Conservation (phyloP, 2,329 filamentous ascomycete species). For the Hymenoscyphus occultus region DNA sequence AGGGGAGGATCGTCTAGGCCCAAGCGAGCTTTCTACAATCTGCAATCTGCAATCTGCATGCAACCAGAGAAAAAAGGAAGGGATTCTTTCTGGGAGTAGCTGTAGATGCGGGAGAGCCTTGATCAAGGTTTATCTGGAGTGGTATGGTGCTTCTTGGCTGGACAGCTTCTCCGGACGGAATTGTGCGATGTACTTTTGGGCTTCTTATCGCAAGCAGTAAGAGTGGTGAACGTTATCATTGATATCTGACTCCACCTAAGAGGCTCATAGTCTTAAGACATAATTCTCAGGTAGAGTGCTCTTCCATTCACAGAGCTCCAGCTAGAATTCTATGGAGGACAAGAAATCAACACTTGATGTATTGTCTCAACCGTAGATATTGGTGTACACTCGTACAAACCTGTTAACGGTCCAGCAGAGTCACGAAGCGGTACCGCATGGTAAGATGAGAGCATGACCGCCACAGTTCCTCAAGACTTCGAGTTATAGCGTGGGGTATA, state of each 20-base stretch:
- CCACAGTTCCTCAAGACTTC: neutral
- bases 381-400: neutral
- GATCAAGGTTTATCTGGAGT: neutral
- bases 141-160: neutral
- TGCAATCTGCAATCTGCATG: slow-evolving; percentile 6
- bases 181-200: neutral
- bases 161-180: slow-evolving; percentile 1
- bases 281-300: too few species aligned
- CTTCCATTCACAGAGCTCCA: neutral
- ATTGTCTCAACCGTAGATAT: neutral
- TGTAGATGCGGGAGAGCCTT: neutral
- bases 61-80: slow-evolving; percentile 4
- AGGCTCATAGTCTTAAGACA: neutral
- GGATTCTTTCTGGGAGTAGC: neutral
- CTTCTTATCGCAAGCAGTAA: neutral
- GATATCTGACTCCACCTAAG: neutral
- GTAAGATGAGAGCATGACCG: neutral
- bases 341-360: neutral
- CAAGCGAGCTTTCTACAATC: neutral
- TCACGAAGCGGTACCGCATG: slow-evolving; percentile 1
- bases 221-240: slow-evolving; percentile 1
- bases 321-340: neutral
- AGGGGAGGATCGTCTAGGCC: slow-evolving; percentile 1
- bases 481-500: neutral
- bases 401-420: neutral